These are phyloP conservation scores for Pyrenochaeta sp. DNA, from an alignment of 2,329 filamentous ascomycete species.

Conservation along the genomic window DNA sequence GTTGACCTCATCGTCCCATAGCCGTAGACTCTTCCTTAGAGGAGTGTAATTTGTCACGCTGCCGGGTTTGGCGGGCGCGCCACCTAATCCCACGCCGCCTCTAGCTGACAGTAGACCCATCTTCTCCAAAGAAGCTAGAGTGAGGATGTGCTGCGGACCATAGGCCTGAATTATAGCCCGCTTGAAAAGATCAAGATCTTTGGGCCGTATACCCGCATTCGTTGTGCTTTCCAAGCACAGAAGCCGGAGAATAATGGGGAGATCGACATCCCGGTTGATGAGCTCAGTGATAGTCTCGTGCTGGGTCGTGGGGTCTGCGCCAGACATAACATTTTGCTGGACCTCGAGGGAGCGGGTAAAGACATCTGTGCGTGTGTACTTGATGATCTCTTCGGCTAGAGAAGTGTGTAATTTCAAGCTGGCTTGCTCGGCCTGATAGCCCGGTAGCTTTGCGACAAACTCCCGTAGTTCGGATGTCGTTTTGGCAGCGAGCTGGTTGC, in stretches of 20 bases:
- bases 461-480: slow-evolving; percentile 91
- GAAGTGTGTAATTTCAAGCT: slow-evolving; percentile 92
- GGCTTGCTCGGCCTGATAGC: slow-evolving; percentile 91
- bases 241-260: slow-evolving; percentile 83
- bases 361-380: slow-evolving; percentile 85
- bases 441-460: slow-evolving; percentile 92
- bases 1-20: slow-evolving; percentile 96
- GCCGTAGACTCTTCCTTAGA: slow-evolving; percentile 81
- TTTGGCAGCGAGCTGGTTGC: slow-evolving; percentile 79
- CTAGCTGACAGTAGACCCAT: slow-evolving; percentile 81
- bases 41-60: slow-evolving; percentile 84
- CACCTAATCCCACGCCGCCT: slow-evolving; percentile 55
- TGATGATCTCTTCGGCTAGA: slow-evolving; percentile 94
- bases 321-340: slow-evolving; percentile 93
- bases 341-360: slow-evolving; percentile 91
- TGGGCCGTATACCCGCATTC: slow-evolving; percentile 84
- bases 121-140: slow-evolving; percentile 86
- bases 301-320: slow-evolving; percentile 86
- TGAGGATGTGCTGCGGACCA: slow-evolving; percentile 92
- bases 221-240: slow-evolving; percentile 93
- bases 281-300: slow-evolving; percentile 93
- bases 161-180: slow-evolving; percentile 90
- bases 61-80: slow-evolving; percentile 51
- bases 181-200: slow-evolving; percentile 90
- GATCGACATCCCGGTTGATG: slow-evolving; percentile 84